Evolutionary conservation across 805 yeast genomes (phyloP).

Genomic region (Metschnikowia lachancei): DNA sequence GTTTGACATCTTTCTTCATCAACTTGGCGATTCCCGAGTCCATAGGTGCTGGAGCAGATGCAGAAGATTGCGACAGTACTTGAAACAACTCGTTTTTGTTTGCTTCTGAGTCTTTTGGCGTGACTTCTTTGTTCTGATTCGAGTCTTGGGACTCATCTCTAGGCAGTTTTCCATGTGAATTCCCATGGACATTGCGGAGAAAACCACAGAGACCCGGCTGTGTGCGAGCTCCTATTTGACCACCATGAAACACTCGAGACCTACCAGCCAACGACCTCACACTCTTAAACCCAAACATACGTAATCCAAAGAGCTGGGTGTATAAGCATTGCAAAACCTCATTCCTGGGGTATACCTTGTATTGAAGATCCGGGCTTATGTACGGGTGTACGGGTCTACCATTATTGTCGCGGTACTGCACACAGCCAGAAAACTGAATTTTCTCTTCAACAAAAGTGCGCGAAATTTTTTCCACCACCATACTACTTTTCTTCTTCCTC

Average conservation of each 20-base stretch:
- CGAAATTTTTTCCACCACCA: neutral
- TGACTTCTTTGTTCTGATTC: neutral
- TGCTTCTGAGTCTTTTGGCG: neutral
- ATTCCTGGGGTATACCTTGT: neutral
- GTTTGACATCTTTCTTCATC: slow-evolving; percentile 38
- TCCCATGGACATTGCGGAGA: neutral
- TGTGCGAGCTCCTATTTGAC: neutral
- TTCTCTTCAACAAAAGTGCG: neutral
- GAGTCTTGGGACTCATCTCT: neutral
- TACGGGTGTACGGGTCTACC: slow-evolving; percentile 2
- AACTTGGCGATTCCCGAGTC: slow-evolving; percentile 19
- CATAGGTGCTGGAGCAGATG: slow-evolving; percentile 21
- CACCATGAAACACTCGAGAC: too few species aligned
- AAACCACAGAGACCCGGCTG: neutral
- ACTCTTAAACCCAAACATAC: neutral
- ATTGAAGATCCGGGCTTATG: neutral
- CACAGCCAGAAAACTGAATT: neutral
- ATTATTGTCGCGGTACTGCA: slow-evolving; percentile 6
- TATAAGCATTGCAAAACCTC: too few species aligned
- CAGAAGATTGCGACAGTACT: slow-evolving; percentile 11
- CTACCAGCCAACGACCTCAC: neutral
- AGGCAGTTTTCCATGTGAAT: neutral
- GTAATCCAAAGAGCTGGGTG: too few species aligned
- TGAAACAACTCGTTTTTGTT: slow-evolving; percentile 5
- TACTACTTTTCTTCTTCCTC: neutral